A percentile compares a stretch with the other conserved stretches of the same genome.
Conservation (phyloP, 1,284 basidiomycete species). For the Trichosporon faecale region DNA sequence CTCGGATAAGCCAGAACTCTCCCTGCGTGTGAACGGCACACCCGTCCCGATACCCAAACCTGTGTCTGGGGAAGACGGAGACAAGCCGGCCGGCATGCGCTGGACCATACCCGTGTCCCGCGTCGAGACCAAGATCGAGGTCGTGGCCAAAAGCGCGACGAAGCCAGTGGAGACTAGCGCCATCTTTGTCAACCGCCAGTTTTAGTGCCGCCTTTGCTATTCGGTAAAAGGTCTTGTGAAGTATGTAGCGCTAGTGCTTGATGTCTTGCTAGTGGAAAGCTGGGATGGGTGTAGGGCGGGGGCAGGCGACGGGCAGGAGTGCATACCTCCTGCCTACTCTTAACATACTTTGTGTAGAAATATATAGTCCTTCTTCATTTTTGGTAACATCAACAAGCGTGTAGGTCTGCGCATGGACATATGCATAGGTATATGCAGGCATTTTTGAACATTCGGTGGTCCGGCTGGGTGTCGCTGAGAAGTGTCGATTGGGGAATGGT, state of each 20-base stretch:
- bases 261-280: neutral
- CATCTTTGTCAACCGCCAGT: conserved; percentile 44
- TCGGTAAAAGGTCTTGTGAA: neutral
- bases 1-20: conserved; percentile 29
- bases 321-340: neutral
- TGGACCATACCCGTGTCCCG: conserved; percentile 38
- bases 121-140: conserved; percentile 41
- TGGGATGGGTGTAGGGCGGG: neutral
- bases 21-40: conserved; percentile 38
- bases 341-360: neutral
- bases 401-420: neutral
- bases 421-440: neutral
- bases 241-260: neutral
- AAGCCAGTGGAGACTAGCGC: conserved; percentile 36
- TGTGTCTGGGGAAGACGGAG: conserved; percentile 15
- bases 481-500: no score
- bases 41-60: conserved; percentile 13
- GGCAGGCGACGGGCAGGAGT: neutral
- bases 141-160: conserved; percentile 37
- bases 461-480: neutral
- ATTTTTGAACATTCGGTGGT: neutral
- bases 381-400: neutral
- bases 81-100: conserved; percentile 33
- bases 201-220: neutral
- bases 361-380: neutral